A percentile compares a stretch with the other conserved stretches of the same genome.
Evolutionary conservation across 441 rosid species (phyloP).

Genomic region (Gossypium laxum): DNA sequence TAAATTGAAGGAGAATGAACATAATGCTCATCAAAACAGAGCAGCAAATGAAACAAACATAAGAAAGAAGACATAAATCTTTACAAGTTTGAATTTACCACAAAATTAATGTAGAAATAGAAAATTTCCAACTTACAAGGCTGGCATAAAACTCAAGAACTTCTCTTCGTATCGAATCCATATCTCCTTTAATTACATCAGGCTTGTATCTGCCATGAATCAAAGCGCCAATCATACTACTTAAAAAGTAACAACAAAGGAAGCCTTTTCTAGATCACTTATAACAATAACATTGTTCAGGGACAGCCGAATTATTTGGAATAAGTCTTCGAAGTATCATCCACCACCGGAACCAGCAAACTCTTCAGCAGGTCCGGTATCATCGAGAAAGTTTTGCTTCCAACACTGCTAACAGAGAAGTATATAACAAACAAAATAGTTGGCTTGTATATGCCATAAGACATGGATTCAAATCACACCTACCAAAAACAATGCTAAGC

Average conservation of each 20-base stretch:
- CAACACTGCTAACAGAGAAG: too few relatives aligned
- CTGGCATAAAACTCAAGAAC: constrained; percentile 48
- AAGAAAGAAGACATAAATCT: neutral
- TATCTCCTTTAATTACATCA: constrained; percentile 77
- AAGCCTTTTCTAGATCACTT: neutral
- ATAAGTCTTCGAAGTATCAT: too few relatives aligned
- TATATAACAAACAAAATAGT: too few relatives aligned
- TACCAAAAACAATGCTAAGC: too few relatives aligned
- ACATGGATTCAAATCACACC: too few relatives aligned
- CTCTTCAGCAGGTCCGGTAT: too few relatives aligned
- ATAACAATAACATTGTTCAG: too few relatives aligned
- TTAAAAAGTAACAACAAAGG: neutral
- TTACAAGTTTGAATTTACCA: neutral
- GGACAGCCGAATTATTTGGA: too few relatives aligned
- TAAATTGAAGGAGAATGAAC: neutral
- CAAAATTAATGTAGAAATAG: neutral
- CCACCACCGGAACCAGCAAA: too few relatives aligned
- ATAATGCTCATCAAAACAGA: neutral
- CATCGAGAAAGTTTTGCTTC: too few relatives aligned
- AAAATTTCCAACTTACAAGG: constrained; percentile 32
- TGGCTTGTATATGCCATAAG: too few relatives aligned
- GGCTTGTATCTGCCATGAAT: constrained; percentile 58
- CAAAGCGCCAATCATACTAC: neutral
- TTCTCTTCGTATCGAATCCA: constrained; percentile 70
- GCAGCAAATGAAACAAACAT: neutral